Percentiles rank a stretch among this genome's conserved stretches.
phyloP scores from a whole-genome alignment of 768 basidiomycete genomes.

The Cystofilobasidium bisporidii region DNA sequence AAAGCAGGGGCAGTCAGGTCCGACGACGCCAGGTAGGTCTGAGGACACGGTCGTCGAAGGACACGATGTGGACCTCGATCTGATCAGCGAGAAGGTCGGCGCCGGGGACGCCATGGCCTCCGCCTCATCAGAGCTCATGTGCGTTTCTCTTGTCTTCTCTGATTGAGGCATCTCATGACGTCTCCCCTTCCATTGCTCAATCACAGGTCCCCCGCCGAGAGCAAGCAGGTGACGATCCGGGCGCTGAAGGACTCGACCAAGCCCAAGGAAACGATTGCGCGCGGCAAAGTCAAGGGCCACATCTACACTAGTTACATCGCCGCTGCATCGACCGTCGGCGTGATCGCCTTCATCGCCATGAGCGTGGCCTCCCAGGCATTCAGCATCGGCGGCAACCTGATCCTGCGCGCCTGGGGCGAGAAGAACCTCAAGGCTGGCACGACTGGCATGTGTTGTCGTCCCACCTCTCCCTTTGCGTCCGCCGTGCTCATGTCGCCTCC shows the following conservation, averaged over 20 bases:
- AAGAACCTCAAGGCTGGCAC: constrained; percentile 60
- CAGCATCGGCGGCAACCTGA: constrained; percentile 36
- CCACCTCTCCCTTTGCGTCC: no score
- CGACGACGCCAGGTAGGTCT: constrained; percentile 25
- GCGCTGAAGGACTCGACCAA: constrained; percentile 40
- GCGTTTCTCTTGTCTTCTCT: not conserved
- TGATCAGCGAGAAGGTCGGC: constrained; percentile 30
- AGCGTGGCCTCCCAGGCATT: constrained; percentile 8
- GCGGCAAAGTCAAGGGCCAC: constrained; percentile 63
- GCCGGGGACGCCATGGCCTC: not conserved
- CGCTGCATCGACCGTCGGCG: constrained; percentile 67
- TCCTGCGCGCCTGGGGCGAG: constrained; percentile 74
- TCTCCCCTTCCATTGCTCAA: no score
- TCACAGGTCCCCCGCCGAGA: constrained; percentile 35
- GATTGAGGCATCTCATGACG: no score
- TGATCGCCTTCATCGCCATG: constrained; percentile 49
- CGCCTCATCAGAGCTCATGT: constrained; percentile 3
- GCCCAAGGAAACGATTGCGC: constrained; percentile 54
- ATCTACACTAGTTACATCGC: constrained; percentile 71
- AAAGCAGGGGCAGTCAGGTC: constrained; percentile 34
- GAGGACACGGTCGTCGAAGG: constrained; percentile 32
- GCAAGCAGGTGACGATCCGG: constrained; percentile 38
- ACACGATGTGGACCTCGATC: constrained; percentile 22
- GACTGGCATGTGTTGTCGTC: constrained; percentile 41
- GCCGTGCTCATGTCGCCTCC: no score